These are phyloP conservation scores for Teratosphaeria viscida DNA, from an alignment of 2,329 filamentous ascomycete genomes.

Conservation along the genomic window DNA sequence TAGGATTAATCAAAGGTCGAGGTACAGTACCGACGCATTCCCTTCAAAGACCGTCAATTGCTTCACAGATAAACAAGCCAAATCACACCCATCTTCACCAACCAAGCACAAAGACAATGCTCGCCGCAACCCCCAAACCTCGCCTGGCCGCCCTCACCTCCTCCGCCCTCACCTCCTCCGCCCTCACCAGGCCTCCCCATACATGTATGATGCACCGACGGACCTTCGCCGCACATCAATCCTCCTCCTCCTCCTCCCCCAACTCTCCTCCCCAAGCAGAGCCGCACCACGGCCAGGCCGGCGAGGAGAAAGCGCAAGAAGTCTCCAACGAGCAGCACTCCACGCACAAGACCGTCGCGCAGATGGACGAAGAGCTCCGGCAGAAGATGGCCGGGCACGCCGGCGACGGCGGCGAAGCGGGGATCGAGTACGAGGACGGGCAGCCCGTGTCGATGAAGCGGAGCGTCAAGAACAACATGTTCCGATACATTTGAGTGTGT, in stretches of 20 bases:
- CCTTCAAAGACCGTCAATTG: background rate
- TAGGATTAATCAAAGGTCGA: background rate
- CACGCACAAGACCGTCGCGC: conserved; percentile 45
- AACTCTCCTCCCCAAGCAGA: background rate
- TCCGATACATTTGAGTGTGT: conserved; percentile 50
- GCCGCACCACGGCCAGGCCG: background rate
- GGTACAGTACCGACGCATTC: background rate
- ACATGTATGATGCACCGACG: no score
- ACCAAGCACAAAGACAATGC: no score
- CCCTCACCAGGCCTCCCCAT: background rate
- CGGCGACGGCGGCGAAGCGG: conserved; percentile 60
- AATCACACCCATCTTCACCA: background rate
- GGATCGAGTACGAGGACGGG: conserved; percentile 66
- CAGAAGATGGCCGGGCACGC: conserved; percentile 55
- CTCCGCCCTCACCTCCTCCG: background rate
- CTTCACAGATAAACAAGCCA: background rate
- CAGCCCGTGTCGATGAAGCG: conserved; percentile 63
- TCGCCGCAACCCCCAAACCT: background rate
- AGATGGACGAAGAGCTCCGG: conserved; percentile 57
- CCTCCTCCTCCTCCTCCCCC: no score
- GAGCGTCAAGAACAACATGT: conserved; percentile 67
- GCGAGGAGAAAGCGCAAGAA: conserved; percentile 8
- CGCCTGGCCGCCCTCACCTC: background rate
- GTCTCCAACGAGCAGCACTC: conserved; percentile 5
- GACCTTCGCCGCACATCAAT: background rate